Percentiles rank a stretch among this genome's conserved stretches.
Conservation (phyloP, 78 protist species). For the Goniomonas avonlea region DNA sequence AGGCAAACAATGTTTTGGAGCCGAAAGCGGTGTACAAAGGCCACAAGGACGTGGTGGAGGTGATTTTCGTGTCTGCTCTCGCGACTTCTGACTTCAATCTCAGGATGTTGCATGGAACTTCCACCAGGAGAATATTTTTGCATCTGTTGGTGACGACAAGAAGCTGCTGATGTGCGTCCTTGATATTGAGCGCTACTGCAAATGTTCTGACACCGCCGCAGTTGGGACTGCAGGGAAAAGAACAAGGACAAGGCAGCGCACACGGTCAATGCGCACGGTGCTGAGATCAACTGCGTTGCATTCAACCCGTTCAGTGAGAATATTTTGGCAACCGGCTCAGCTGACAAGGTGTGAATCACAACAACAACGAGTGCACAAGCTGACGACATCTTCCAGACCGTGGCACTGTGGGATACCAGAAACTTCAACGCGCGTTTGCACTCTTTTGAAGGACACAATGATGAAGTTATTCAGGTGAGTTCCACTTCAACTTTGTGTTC, state of each 20-base stretch:
- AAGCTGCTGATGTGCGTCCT: background rate
- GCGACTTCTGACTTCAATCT: slow-evolving; percentile 38
- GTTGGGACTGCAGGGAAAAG: background rate
- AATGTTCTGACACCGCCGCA: background rate
- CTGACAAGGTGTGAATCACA: background rate
- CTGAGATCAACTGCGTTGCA: slow-evolving; percentile 1
- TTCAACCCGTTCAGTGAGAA: slow-evolving; percentile 22
- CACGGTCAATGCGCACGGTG: background rate
- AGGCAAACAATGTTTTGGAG: too few species aligned
- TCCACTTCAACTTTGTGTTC: too few species aligned
- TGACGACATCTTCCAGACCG: background rate
- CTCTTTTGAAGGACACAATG: too few species aligned
- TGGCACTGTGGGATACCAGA: slow-evolving; percentile 6
- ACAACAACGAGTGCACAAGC: too few species aligned
- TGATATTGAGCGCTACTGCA: background rate
- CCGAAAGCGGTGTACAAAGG: too few species aligned
- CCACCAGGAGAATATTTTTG: slow-evolving; percentile 56
- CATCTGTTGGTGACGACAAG: slow-evolving; percentile 58
- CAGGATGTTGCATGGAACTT: slow-evolving; percentile 82
- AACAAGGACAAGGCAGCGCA: background rate
- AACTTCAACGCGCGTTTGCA: background rate
- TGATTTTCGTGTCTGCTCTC: background rate
- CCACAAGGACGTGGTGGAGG: background rate
- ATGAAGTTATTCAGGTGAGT: too few species aligned
- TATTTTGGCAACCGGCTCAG: slow-evolving; percentile 6